A percentile compares a stretch with the other conserved stretches of the same genome.
Evolutionary conservation across 2,329 filamentous ascomycete species (phyloP).

Genomic region (Colletotrichum sp.): DNA sequence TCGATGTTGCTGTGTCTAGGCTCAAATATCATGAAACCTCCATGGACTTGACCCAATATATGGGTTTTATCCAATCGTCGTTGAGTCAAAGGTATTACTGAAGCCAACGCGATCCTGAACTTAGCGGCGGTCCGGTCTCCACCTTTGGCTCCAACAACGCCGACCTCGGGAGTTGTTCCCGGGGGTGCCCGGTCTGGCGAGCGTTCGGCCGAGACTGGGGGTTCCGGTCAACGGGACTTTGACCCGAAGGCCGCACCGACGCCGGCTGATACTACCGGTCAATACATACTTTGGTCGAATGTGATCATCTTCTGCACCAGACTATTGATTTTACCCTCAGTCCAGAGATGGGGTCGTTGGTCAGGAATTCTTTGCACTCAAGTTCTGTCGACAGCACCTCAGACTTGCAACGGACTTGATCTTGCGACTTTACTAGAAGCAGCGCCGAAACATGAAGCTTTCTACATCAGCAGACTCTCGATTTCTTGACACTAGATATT

Average conservation of each 20-base stretch:
- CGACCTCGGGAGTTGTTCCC: conserved; percentile 4
- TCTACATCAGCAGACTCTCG: background rate
- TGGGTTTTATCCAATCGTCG: background rate
- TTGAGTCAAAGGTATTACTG: background rate
- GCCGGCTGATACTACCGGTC: background rate
- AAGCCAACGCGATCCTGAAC: background rate
- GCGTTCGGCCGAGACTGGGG: background rate
- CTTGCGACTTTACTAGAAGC: background rate
- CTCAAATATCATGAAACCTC: background rate
- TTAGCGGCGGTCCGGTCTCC: background rate
- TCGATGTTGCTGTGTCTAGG: background rate
- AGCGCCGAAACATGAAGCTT: background rate
- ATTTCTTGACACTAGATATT: background rate
- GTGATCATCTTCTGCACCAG: background rate
- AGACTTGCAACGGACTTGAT: background rate
- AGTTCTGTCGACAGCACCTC: background rate
- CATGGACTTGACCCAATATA: background rate
- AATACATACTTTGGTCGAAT: background rate
- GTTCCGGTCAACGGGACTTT: background rate
- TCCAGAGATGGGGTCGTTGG: background rate
- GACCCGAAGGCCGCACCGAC: background rate
- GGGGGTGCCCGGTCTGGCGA: background rate
- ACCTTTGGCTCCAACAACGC: background rate
- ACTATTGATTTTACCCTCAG: background rate
- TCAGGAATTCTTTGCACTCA: background rate